Percentiles rank a stretch among this genome's conserved stretches.
These are phyloP conservation scores for Holtermanniella nyarrowii DNA, from an alignment of 768 basidiomycete genomes.

Conservation along the genomic window DNA sequence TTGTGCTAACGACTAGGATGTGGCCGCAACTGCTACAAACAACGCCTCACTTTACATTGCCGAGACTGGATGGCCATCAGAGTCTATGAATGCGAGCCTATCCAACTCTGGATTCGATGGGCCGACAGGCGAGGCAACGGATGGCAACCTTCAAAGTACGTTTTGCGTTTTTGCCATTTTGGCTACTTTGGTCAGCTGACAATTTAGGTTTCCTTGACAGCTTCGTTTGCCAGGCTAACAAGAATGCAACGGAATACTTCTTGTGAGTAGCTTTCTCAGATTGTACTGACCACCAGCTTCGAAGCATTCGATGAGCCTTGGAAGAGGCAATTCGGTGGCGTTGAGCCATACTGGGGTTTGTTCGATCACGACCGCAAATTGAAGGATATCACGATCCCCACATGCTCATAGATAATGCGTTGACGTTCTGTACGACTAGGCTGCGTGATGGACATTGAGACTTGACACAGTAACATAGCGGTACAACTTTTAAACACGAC, in stretches of 20 bases:
- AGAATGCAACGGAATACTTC: slow-evolving; percentile 74
- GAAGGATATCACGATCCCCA: slow-evolving; percentile 41
- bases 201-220: slow-evolving; percentile 57
- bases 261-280: slow-evolving; percentile 42
- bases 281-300: slow-evolving; percentile 15
- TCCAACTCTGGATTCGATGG: slow-evolving; percentile 58
- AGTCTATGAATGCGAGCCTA: slow-evolving; percentile 34
- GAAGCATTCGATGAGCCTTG: slow-evolving; percentile 69
- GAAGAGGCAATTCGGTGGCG: slow-evolving; percentile 78
- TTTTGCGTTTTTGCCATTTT: no score
- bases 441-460: background rate
- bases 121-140: slow-evolving; percentile 47
- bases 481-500: background rate
- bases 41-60: slow-evolving; percentile 79
- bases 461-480: background rate
- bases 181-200: no score
- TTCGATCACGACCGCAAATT: slow-evolving; percentile 49
- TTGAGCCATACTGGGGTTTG: slow-evolving; percentile 62
- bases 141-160: slow-evolving; percentile 47
- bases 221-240: slow-evolving; percentile 78
- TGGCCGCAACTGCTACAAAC: slow-evolving; percentile 55
- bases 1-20: slow-evolving; percentile 10
- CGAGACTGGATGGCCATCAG: slow-evolving; percentile 57
- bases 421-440: background rate
- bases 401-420: slow-evolving; percentile 11